Percentiles rank a stretch among this genome's conserved stretches.
phyloP scores from a whole-genome alignment of 306 rosid genomes.

The Prosopis cineraria region DNA sequence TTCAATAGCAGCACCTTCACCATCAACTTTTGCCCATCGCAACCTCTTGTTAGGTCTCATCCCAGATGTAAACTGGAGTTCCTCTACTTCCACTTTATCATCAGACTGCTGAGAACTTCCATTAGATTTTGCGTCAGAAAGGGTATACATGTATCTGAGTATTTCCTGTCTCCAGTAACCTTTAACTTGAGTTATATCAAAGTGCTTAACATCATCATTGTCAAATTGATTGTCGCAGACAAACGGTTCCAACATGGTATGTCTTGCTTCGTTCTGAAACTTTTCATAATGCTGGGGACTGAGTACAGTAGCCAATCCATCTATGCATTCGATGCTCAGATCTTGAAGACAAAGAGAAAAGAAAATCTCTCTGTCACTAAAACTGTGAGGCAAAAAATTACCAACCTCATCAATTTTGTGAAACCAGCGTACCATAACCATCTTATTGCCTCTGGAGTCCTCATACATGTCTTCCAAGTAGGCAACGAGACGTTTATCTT shows the following conservation, averaged over 20 bases:
- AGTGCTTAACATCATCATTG: constrained; percentile 68
- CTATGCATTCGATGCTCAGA: constrained; percentile 97
- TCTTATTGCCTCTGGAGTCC: constrained; percentile 90
- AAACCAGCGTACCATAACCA: constrained; percentile 98
- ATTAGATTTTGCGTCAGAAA: constrained; percentile 44
- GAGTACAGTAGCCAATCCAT: constrained; percentile 89
- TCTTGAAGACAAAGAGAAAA: constrained; percentile 95
- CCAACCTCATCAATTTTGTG: constrained; percentile 98
- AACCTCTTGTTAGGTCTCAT: constrained; percentile 69
- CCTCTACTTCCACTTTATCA: constrained; percentile 51
- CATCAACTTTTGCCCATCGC: constrained; percentile 35
- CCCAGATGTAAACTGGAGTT: constrained; percentile 24
- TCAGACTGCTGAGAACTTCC: constrained; percentile 51
- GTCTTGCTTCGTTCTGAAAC: constrained; percentile 59
- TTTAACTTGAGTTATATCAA: constrained; percentile 70
- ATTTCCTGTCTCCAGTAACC: constrained; percentile 93
- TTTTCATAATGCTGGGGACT: constrained; percentile 73
- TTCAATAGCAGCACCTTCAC: constrained; percentile 36
- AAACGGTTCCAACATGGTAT: constrained; percentile 59
- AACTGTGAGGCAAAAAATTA: constrained; percentile 76
- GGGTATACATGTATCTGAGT: constrained; percentile 57
- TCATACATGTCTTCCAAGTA: constrained; percentile 92
- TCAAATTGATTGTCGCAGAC: constrained; percentile 67
- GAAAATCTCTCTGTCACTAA: constrained; percentile 92
- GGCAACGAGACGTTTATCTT: constrained; percentile 84